Conservation (phyloP, 2,329 filamentous ascomycete genomes). For the Ceratocystis destructans region DNA sequence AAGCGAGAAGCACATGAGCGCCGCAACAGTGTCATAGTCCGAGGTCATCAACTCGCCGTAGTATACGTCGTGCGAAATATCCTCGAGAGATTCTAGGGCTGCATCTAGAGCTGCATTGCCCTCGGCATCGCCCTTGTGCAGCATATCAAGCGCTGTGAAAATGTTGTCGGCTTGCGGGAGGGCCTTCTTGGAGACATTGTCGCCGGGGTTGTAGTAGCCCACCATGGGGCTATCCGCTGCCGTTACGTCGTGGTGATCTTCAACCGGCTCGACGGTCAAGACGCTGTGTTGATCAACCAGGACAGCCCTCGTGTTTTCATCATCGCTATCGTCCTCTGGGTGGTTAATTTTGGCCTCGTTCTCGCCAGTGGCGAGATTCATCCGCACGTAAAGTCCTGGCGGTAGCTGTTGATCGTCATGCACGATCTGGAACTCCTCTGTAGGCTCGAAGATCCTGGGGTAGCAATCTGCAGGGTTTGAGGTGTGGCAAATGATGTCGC, state of each 20-base stretch:
- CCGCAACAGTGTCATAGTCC: conserved; percentile 38
- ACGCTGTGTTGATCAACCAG: conserved; percentile 32
- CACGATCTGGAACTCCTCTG: conserved; percentile 49
- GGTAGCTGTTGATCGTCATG: conserved; percentile 53
- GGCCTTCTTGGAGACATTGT: conserved; percentile 12
- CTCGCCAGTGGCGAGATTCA: conserved; percentile 49
- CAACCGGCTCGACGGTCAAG: conserved; percentile 40
- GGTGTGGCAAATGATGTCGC: conserved; percentile 53
- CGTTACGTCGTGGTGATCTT: conserved; percentile 27
- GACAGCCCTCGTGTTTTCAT: conserved; percentile 37
- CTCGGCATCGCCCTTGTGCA: conserved; percentile 34
- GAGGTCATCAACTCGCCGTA: conserved; percentile 51
- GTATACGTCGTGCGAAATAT: conserved; percentile 55
- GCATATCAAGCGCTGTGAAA: conserved; percentile 32
- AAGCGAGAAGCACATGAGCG: conserved; percentile 44
- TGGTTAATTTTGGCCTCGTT: conserved; percentile 55
- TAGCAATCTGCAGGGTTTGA: conserved; percentile 49
- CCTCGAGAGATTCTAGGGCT: conserved; percentile 44
- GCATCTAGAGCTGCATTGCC: conserved; percentile 31
- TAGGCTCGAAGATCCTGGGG: conserved; percentile 48
- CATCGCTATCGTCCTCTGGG: conserved; percentile 34
- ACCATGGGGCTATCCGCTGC: conserved; percentile 36
- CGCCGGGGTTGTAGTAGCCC: conserved; percentile 33
- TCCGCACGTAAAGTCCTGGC: conserved; percentile 49
- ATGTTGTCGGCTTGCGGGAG: conserved; percentile 27